A percentile compares a stretch with the other conserved stretches of the same genome.
Conservation (phyloP, 495 filamentous ascomycete genomes). For the Pyrenopolyporus hunteri region DNA sequence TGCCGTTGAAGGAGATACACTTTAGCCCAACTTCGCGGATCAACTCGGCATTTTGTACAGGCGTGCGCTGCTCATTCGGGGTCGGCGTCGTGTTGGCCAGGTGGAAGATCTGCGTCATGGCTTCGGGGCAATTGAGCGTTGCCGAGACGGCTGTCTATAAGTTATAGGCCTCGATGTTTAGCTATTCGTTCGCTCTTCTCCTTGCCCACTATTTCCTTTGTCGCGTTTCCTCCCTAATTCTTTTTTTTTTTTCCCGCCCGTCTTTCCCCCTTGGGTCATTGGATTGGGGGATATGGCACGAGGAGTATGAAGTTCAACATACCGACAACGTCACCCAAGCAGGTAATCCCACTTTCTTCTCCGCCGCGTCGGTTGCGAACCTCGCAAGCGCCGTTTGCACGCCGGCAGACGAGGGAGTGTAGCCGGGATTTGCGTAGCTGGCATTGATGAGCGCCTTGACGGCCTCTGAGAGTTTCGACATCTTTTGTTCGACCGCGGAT, state of each 20-base stretch:
- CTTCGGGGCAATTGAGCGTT: slow-evolving; percentile 75
- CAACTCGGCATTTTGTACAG: slow-evolving; percentile 68
- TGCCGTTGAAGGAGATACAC: slow-evolving; percentile 84
- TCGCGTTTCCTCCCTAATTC: background rate
- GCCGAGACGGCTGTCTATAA: slow-evolving; percentile 71
- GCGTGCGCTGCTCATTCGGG: slow-evolving; percentile 44
- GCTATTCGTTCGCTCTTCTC: background rate
- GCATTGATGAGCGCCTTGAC: slow-evolving; percentile 77
- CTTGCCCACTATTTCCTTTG: background rate
- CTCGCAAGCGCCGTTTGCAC: slow-evolving; percentile 61
- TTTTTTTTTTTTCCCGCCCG: background rate
- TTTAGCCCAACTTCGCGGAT: slow-evolving; percentile 83
- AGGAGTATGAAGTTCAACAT: slow-evolving; percentile 9
- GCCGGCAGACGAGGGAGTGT: slow-evolving; percentile 58
- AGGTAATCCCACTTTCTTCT: slow-evolving; percentile 51
- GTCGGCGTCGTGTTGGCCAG: slow-evolving; percentile 33
- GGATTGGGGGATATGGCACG: background rate
- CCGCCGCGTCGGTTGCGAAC: slow-evolving; percentile 56
- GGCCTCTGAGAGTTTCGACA: slow-evolving; percentile 71
- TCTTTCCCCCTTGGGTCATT: background rate
- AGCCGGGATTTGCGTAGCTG: slow-evolving; percentile 68
- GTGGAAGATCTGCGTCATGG: slow-evolving; percentile 52
- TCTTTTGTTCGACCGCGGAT: slow-evolving; percentile 34
- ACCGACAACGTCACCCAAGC: slow-evolving; percentile 44
- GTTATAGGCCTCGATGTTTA: slow-evolving; percentile 9